Conservation (phyloP, 495 filamentous ascomycete species). For the Aspergillus conjunctus region DNA sequence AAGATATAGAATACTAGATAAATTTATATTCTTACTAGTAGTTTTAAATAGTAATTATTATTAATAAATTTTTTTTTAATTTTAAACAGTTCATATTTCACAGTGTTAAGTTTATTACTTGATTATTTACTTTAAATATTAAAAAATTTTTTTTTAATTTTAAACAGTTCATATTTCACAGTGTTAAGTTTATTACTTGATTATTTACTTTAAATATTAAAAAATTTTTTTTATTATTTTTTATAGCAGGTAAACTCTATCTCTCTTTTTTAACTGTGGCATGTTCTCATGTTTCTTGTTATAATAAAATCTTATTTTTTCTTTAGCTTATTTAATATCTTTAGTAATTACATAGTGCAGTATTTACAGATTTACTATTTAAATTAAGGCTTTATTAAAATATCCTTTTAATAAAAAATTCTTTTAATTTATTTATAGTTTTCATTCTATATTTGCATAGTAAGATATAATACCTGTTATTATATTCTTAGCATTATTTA, state of each 20-base stretch:
- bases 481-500: background rate
- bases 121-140: background rate
- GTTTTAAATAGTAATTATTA: background rate
- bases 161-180: too few species aligned
- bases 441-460: constrained; percentile 1
- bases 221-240: too few species aligned
- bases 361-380: background rate
- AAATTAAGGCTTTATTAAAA: background rate
- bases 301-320: too few species aligned
- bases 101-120: background rate
- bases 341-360: background rate
- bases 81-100: background rate
- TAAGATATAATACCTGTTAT: background rate
- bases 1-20: too few species aligned
- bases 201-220: too few species aligned
- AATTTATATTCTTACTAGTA: too few species aligned
- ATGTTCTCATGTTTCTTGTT: background rate
- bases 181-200: too few species aligned
- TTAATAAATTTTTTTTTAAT: constrained; percentile 4
- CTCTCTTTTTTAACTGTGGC: background rate
- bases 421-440: background rate
- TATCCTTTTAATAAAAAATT: background rate
- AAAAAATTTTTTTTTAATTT: too few species aligned
- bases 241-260: background rate
- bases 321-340: too few species aligned